Evolutionary conservation across 2,329 filamentous ascomycete species (phyloP).

Genomic region (Colletotrichum incanum): DNA sequence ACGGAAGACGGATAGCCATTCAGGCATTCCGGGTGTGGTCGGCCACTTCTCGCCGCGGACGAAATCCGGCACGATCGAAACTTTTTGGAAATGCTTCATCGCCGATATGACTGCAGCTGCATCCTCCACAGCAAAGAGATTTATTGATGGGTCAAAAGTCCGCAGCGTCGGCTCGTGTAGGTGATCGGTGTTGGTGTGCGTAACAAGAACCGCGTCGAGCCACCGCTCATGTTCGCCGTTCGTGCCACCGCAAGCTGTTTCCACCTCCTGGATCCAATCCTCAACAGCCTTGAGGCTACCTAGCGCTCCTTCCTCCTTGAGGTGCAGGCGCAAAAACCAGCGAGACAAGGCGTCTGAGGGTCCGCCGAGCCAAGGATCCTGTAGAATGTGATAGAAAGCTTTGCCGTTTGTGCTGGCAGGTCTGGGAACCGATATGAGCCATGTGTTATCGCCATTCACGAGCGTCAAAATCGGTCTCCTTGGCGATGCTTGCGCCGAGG

Average conservation of each 20-base stretch:
- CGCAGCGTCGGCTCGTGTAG: conserved; percentile 21
- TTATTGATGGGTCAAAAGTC: background rate
- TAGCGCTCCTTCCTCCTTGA: background rate
- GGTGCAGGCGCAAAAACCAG: conserved; percentile 12
- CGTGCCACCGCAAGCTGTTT: background rate
- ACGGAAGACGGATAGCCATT: conserved; percentile 21
- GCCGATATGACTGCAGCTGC: background rate
- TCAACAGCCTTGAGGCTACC: background rate
- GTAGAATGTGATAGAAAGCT: conserved; percentile 52
- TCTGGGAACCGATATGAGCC: conserved; percentile 53
- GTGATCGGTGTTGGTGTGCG: conserved; percentile 31
- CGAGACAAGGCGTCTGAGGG: background rate
- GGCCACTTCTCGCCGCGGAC: conserved; percentile 23
- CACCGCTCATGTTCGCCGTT: background rate
- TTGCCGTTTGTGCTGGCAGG: conserved; percentile 47
- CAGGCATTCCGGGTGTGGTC: conserved; percentile 4
- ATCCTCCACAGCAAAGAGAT: conserved; percentile 13
- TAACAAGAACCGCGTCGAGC: conserved; percentile 32
- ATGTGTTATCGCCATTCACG: conserved; percentile 54
- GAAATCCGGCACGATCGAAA: conserved; percentile 14
- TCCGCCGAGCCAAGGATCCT: conserved; percentile 54
- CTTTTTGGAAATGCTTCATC: conserved; percentile 22
- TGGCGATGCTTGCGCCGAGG: conserved; percentile 17
- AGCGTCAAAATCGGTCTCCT: conserved; percentile 49
- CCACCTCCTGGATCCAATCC: background rate